These are phyloP conservation scores for Fusarium neocosmosporiellum DNA, from an alignment of 2,329 filamentous ascomycete genomes.

Conservation along the genomic window DNA sequence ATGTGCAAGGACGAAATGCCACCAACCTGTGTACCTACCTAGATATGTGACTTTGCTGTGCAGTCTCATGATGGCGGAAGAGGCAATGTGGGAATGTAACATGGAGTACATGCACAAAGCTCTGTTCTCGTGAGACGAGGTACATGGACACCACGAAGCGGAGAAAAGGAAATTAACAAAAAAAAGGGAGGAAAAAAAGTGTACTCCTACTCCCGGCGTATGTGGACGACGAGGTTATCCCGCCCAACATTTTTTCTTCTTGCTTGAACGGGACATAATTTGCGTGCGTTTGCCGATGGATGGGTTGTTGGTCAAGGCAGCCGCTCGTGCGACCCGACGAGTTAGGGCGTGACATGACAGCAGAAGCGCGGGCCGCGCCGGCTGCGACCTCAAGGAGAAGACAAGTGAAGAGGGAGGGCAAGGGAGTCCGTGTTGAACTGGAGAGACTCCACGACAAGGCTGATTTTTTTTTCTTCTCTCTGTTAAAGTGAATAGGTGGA, in stretches of 20 bases:
- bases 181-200: neutral
- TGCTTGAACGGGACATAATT: neutral
- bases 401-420: neutral
- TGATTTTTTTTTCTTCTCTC: neutral
- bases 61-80: neutral
- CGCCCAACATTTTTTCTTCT: neutral
- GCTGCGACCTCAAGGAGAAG: neutral
- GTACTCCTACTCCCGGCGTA: neutral
- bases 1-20: neutral
- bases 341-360: slow-evolving; percentile 5
- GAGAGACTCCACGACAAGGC: neutral
- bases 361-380: neutral
- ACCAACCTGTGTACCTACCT: neutral
- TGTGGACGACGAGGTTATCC: neutral
- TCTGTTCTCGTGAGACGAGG: neutral
- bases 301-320: neutral
- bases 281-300: neutral
- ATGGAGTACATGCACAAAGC: neutral
- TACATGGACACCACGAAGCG: neutral
- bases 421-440: neutral
- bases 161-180: neutral
- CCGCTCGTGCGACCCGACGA: slow-evolving; percentile 1
- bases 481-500: neutral
- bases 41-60: neutral
- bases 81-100: neutral